phyloP scores from a whole-genome alignment of 805 yeast genomes.

The Kazachstania bromeliacearum region DNA sequence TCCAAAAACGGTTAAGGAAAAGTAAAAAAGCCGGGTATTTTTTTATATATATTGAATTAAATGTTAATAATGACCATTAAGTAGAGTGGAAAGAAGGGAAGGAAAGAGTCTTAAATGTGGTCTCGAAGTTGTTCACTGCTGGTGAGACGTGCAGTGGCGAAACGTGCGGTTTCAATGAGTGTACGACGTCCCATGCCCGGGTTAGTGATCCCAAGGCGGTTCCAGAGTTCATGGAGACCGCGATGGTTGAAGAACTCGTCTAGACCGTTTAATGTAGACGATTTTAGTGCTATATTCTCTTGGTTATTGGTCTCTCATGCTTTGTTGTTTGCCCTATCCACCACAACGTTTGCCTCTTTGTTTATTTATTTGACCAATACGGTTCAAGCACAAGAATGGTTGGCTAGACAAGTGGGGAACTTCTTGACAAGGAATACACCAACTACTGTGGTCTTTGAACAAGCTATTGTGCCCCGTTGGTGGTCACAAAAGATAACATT shows the following conservation, averaged over 20 bases:
- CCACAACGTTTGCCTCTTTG: constrained; percentile 85
- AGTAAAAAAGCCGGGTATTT: too few relatives aligned
- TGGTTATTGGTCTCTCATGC: constrained; percentile 90
- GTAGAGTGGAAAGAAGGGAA: too few relatives aligned
- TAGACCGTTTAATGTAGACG: constrained; percentile 88
- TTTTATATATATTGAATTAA: too few relatives aligned
- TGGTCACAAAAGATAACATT: constrained; percentile 87
- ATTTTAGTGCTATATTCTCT: constrained; percentile 78
- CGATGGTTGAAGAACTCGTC: constrained; percentile 63
- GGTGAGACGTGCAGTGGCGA: too few relatives aligned
- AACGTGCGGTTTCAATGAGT: too few relatives aligned
- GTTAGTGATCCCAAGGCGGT: constrained; percentile 40
- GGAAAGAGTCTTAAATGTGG: too few relatives aligned
- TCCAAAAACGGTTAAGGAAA: too few relatives aligned
- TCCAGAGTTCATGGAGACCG: too few relatives aligned
- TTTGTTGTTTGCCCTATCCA: constrained; percentile 67
- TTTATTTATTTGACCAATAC: constrained; percentile 63
- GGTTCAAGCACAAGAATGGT: constrained; percentile 53
- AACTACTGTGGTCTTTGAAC: constrained; percentile 77
- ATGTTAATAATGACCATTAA: too few relatives aligned
- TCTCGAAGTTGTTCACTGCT: too few relatives aligned
- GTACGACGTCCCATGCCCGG: not conserved
- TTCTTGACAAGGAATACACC: constrained; percentile 76
- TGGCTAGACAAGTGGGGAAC: constrained; percentile 76
- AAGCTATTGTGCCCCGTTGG: constrained; percentile 94